Percentiles rank a stretch among this genome's conserved stretches.
Conservation (phyloP, 148 eudicot genomes). For the Vaccinium corymbosum region DNA sequence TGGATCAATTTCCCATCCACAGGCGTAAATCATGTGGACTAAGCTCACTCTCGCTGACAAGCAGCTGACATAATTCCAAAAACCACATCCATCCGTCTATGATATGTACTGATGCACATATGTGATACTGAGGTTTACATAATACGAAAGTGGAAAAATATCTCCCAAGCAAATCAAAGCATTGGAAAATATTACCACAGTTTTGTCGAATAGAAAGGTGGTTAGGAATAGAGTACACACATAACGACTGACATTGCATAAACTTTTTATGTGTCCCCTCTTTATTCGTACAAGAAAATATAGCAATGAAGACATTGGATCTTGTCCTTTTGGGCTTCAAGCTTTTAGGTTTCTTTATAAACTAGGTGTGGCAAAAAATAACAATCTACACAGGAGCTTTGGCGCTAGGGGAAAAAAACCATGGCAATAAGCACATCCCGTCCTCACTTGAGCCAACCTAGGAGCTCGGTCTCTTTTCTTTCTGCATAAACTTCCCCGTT, state of each 20-base stretch:
- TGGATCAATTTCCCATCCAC: background rate
- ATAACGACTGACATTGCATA: too few species aligned
- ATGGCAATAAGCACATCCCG: background rate
- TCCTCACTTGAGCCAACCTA: too few species aligned
- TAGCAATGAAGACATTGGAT: background rate
- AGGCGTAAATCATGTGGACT: background rate
- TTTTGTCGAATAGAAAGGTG: background rate
- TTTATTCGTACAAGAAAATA: background rate
- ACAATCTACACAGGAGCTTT: background rate
- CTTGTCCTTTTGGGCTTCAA: background rate
- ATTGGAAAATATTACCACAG: background rate
- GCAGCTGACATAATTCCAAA: background rate
- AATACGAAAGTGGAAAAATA: background rate
- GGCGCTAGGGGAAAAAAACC: background rate
- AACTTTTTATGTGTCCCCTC: background rate
- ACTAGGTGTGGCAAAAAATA: background rate
- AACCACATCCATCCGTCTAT: background rate
- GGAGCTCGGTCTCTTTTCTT: too few species aligned
- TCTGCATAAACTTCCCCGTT: too few species aligned
- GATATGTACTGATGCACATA: background rate
- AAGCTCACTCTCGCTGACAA: background rate
- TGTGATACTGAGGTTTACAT: background rate
- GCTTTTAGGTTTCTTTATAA: background rate
- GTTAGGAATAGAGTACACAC: background rate
- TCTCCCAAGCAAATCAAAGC: background rate